Conservation (phyloP, 163 green algal genomes). For the Scenedesmus sp. region DNA sequence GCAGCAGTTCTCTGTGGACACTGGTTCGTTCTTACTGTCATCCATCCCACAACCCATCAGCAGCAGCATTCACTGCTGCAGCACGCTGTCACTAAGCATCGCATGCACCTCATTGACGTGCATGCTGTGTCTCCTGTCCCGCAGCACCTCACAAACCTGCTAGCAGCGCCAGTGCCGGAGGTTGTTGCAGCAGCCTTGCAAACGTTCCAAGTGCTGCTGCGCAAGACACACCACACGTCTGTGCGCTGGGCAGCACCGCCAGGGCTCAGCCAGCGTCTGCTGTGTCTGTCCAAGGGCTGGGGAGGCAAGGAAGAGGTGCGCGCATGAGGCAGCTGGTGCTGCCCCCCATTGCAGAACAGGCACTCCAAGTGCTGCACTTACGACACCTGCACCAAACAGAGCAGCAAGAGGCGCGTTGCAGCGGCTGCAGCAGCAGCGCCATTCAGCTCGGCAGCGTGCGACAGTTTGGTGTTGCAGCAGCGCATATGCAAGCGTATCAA, state of each 20-base stretch:
- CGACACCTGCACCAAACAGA: no score
- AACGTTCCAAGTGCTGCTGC: slow-evolving; percentile 70
- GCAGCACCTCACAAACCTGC: slow-evolving; percentile 87
- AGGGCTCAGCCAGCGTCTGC: slow-evolving; percentile 76
- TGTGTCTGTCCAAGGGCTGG: slow-evolving; percentile 85
- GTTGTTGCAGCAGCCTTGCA: slow-evolving; percentile 83
- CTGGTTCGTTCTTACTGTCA: no score
- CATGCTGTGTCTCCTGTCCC: background rate
- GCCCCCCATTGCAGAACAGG: background rate
- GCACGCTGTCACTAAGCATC: background rate
- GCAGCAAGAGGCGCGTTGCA: background rate
- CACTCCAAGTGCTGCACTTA: background rate
- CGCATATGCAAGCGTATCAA: background rate
- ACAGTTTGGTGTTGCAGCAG: background rate
- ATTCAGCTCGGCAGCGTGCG: background rate
- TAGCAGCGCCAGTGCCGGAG: slow-evolving; percentile 75
- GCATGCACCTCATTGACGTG: background rate
- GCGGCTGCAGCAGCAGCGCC: background rate
- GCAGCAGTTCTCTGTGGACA: no score
- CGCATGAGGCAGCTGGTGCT: background rate
- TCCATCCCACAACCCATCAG: background rate
- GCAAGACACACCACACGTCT: slow-evolving; percentile 81
- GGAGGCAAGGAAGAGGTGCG: slow-evolving; percentile 85
- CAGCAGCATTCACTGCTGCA: background rate
- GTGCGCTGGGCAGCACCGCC: slow-evolving; percentile 73